Evolutionary conservation across 164 flowering plant species (phyloP).

Genomic region (Chimonanthus praecox): DNA sequence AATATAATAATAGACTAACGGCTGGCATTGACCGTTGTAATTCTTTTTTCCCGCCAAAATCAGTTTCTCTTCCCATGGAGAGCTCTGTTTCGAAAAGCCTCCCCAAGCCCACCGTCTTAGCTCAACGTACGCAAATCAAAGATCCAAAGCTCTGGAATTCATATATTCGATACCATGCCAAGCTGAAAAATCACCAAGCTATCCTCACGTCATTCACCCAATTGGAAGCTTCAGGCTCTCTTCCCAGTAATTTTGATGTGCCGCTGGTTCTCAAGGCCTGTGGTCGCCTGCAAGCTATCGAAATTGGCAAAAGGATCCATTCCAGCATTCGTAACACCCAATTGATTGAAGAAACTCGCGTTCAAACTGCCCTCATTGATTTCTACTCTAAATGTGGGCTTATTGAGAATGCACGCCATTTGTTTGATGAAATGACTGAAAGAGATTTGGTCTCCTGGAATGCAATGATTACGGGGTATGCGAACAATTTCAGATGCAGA

Average conservation of each 20-base stretch:
- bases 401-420: slow-evolving; percentile 27
- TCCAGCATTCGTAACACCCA: slow-evolving; percentile 11
- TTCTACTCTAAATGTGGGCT: slow-evolving; percentile 45
- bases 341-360: slow-evolving; percentile 32
- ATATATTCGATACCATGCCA: slow-evolving; percentile 28
- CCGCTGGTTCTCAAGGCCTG: slow-evolving; percentile 52
- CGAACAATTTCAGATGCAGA: slow-evolving; percentile 18
- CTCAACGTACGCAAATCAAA: slow-evolving; percentile 8
- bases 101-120: slow-evolving; percentile 5
- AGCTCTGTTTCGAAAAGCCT: slow-evolving; percentile 5
- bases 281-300: slow-evolving; percentile 27
- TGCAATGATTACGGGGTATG: slow-evolving; percentile 42
- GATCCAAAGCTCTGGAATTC: slow-evolving; percentile 33
- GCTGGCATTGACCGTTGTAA: not conserved
- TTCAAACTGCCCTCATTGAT: slow-evolving; percentile 40
- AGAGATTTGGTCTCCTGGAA: slow-evolving; percentile 45
- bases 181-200: slow-evolving; percentile 38
- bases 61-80: not conserved
- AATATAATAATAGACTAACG: not conserved
- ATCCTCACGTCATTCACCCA: slow-evolving; percentile 32
- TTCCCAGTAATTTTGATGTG: slow-evolving; percentile 21
- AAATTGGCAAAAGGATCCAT: slow-evolving; percentile 34
- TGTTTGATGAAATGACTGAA: slow-evolving; percentile 37
- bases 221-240: slow-evolving; percentile 31
- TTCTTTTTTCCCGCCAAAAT: slow-evolving; percentile 1